phyloP scores from a whole-genome alignment of 2,329 filamentous ascomycete genomes.

The Microcyclospora tardicrescens region DNA sequence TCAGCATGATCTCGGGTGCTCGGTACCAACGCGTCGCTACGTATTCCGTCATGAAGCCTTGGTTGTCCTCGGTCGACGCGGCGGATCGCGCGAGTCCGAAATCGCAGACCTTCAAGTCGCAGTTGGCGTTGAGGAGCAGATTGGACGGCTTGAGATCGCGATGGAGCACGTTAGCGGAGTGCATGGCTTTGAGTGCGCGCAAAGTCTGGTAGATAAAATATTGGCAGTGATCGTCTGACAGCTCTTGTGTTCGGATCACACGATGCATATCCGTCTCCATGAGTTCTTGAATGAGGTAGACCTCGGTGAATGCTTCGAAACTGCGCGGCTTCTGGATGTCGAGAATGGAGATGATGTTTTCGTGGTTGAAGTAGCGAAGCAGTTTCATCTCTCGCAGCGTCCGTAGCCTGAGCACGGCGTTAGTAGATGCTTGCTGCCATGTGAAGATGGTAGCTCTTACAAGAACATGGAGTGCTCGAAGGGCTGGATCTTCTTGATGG shows the following conservation, averaged over 20 bases:
- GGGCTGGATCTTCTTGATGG: constrained; percentile 99
- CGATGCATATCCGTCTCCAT: constrained; percentile 99
- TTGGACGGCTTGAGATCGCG: constrained; percentile 97
- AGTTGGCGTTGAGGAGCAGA: constrained; percentile 92
- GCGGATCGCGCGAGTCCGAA: constrained; percentile 88
- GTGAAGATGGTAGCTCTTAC: constrained; percentile 11
- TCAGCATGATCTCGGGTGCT: constrained; percentile 98
- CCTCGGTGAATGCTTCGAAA: constrained; percentile 92
- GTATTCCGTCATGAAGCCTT: constrained; percentile 99
- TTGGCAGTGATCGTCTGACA: constrained; percentile 98
- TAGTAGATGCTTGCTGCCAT: not conserved
- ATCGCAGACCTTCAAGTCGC: constrained; percentile 97
- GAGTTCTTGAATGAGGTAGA: constrained; percentile 96
- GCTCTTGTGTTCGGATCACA: constrained; percentile 94
- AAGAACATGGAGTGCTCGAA: constrained; percentile 86
- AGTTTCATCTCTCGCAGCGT: constrained; percentile 99
- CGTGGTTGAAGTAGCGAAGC: constrained; percentile 96
- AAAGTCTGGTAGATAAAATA: constrained; percentile 99
- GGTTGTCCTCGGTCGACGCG: constrained; percentile 96
- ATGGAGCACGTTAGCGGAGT: constrained; percentile 95
- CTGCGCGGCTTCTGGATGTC: constrained; percentile 97
- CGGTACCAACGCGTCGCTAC: constrained; percentile 98
- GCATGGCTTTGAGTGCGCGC: constrained; percentile 95
- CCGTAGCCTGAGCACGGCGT: constrained; percentile 61
- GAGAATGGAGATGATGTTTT: constrained; percentile 99